Evolutionary conservation across 2,329 filamentous ascomycete species (phyloP).

Genomic region (Arthrobotrys sphaeroides): DNA sequence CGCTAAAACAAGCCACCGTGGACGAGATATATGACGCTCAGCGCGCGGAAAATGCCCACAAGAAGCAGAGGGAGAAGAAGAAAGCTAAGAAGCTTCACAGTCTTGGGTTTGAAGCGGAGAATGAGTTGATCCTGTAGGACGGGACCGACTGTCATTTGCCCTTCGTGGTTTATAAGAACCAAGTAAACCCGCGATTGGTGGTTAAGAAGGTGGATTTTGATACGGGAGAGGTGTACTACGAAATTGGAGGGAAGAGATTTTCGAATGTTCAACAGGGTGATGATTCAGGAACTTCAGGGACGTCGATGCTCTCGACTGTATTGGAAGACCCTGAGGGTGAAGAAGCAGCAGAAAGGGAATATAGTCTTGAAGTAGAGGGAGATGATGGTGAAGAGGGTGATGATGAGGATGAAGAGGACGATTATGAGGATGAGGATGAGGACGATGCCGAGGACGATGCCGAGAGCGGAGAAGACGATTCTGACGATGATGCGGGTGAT

Average conservation of each 20-base stretch:
- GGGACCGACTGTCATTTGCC: conserved; percentile 26
- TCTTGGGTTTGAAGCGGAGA: conserved; percentile 89
- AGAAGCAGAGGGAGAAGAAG: conserved; percentile 78
- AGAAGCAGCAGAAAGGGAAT: neutral
- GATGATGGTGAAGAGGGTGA: neutral
- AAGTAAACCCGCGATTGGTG: conserved; percentile 13
- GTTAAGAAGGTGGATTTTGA: conserved; percentile 4
- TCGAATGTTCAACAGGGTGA: neutral
- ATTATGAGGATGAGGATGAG: neutral
- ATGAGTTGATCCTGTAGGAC: conserved; percentile 60
- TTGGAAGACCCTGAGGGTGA: conserved; percentile 25
- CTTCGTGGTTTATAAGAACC: conserved; percentile 32
- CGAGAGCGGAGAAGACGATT: neutral
- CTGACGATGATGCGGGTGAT: neutral
- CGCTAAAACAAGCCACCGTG: conserved; percentile 68
- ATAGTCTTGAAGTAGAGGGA: neutral
- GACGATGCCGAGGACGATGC: neutral
- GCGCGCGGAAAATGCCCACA: conserved; percentile 74
- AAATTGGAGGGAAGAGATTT: neutral
- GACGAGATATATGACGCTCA: conserved; percentile 77
- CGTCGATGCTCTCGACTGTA: conserved; percentile 14
- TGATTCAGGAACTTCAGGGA: neutral
- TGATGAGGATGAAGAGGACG: neutral
- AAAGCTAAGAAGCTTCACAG: conserved; percentile 75
- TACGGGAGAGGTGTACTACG: conserved; percentile 7